These are phyloP conservation scores for Pisolithus orientalis DNA, from an alignment of 768 basidiomycete genomes.

Conservation along the genomic window DNA sequence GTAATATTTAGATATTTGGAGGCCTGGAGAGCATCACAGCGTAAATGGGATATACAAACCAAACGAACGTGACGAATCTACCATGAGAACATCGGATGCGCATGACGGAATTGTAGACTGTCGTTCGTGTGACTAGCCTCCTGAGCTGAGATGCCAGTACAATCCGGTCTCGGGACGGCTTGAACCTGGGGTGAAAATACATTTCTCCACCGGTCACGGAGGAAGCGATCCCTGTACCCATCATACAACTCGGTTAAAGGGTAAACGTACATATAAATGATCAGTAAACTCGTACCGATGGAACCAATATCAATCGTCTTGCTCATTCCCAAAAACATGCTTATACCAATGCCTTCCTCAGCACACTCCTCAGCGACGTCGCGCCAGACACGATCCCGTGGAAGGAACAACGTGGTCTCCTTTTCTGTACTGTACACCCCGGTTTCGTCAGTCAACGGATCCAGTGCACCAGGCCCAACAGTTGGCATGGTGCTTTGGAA, in stretches of 20 bases:
- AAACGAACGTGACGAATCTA: slow-evolving; percentile 24
- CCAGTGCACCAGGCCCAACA: slow-evolving; percentile 66
- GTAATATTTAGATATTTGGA: slow-evolving; percentile 58
- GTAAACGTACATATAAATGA: neutral
- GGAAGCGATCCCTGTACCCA: slow-evolving; percentile 49
- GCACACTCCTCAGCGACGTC: slow-evolving; percentile 84
- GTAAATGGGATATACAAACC: neutral
- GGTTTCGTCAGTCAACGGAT: slow-evolving; percentile 50
- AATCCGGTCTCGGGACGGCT: slow-evolving; percentile 55
- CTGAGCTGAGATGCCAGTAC: slow-evolving; percentile 71
- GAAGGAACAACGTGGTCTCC: slow-evolving; percentile 72
- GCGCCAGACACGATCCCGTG: slow-evolving; percentile 76
- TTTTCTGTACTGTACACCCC: slow-evolving; percentile 78
- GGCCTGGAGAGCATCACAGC: slow-evolving; percentile 34
- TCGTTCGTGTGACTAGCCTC: slow-evolving; percentile 60
- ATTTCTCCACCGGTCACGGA: slow-evolving; percentile 84
- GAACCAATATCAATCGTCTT: slow-evolving; percentile 83
- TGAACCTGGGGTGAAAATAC: slow-evolving; percentile 90
- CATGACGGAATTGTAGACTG: slow-evolving; percentile 75
- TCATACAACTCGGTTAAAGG: slow-evolving; percentile 2
- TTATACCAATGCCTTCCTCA: slow-evolving; percentile 85
- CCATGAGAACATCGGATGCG: slow-evolving; percentile 83
- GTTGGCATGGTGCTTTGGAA: slow-evolving; percentile 70
- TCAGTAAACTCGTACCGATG: slow-evolving; percentile 48
- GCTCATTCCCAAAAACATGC: slow-evolving; percentile 77